phyloP scores from a whole-genome alignment of 2,329 filamentous ascomycete genomes.

The Neonectria faginata region DNA sequence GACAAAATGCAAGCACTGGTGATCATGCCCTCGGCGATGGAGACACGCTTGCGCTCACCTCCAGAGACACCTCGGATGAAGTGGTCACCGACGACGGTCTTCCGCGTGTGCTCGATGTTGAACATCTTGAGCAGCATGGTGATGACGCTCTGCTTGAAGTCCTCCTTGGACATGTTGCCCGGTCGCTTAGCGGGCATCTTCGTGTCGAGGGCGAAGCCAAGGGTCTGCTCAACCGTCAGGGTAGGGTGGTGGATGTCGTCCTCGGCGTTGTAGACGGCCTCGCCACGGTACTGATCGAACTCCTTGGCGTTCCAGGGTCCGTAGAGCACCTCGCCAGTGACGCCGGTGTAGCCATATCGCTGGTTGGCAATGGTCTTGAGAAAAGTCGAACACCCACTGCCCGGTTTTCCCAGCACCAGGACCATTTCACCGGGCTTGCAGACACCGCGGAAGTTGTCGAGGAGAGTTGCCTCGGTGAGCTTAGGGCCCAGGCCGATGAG shows the following conservation, averaged over 20 bases:
- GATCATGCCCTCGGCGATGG: conserved; percentile 85
- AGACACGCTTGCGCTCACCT: conserved; percentile 77
- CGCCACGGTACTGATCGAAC: conserved; percentile 81
- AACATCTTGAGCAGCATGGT: conserved; percentile 87
- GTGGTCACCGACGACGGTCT: conserved; percentile 86
- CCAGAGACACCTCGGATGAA: conserved; percentile 83
- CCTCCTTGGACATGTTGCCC: conserved; percentile 75
- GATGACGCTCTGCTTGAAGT: conserved; percentile 83
- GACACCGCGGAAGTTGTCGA: conserved; percentile 77
- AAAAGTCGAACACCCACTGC: conserved; percentile 77
- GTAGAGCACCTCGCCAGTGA: conserved; percentile 79
- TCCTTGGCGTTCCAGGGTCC: conserved; percentile 78
- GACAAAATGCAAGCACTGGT: conserved; percentile 77
- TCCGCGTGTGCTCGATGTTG: conserved; percentile 88
- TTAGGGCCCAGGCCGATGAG: conserved; percentile 75
- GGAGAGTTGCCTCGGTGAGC: conserved; percentile 77
- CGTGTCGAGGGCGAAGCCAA: conserved; percentile 85
- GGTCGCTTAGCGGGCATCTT: conserved; percentile 87
- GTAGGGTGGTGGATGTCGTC: conserved; percentile 89
- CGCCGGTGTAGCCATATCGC: conserved; percentile 65
- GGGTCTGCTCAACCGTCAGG: conserved; percentile 87
- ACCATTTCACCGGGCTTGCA: conserved; percentile 89
- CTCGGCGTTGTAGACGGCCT: conserved; percentile 83
- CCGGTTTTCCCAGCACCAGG: conserved; percentile 82
- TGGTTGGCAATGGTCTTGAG: conserved; percentile 77